These are phyloP conservation scores for Silene coronaria DNA, from an alignment of 179 eudicot genomes.

Conservation along the genomic window DNA sequence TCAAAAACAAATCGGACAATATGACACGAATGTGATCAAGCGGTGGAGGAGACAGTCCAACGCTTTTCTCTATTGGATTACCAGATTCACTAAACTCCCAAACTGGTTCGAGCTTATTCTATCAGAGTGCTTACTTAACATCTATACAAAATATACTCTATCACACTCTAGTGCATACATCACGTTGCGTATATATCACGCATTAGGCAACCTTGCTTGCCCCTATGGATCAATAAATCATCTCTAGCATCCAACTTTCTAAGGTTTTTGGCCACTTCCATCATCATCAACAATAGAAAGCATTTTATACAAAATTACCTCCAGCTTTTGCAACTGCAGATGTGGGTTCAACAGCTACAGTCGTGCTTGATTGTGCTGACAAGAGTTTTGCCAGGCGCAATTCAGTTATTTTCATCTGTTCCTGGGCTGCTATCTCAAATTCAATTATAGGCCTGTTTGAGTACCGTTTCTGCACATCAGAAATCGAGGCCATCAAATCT, in stretches of 20 bases:
- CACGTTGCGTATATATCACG: neutral
- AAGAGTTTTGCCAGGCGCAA: conserved; percentile 75
- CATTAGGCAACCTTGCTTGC: neutral
- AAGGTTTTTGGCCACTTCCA: neutral
- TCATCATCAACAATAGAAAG: neutral
- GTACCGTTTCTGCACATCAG: conserved; percentile 57
- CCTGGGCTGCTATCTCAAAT: conserved; percentile 80
- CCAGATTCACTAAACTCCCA: neutral
- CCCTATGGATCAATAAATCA: neutral
- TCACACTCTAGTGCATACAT: neutral
- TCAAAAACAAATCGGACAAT: too few relatives aligned
- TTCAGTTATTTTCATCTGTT: conserved; percentile 93
- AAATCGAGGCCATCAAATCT: conserved; percentile 11
- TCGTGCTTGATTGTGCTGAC: conserved; percentile 33
- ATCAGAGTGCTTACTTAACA: neutral
- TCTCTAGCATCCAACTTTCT: neutral
- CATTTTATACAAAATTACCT: conserved; percentile 39
- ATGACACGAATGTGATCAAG: too few relatives aligned
- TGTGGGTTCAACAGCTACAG: conserved; percentile 25
- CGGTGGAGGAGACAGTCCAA: neutral
- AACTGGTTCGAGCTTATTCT: neutral
- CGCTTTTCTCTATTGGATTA: neutral
- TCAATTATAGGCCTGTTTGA: conserved; percentile 79
- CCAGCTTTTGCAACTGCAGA: conserved; percentile 50
- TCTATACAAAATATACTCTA: neutral